Percentiles rank a stretch among this genome's conserved stretches.
phyloP scores from a whole-genome alignment of 2,329 filamentous ascomycete genomes.

The Periconia sp. region DNA sequence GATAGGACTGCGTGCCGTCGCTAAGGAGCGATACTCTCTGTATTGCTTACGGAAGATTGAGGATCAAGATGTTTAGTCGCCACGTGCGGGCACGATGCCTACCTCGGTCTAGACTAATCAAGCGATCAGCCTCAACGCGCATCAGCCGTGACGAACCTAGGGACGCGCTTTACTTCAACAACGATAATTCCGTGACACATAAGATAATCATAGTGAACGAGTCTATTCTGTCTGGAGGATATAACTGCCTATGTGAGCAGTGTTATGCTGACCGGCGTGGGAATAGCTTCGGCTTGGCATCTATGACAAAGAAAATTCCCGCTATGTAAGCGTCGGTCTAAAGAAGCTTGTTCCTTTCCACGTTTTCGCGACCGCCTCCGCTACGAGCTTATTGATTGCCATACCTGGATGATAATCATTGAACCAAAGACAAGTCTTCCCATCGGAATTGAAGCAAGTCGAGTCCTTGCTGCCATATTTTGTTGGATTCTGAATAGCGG shows the following conservation, averaged over 20 bases:
- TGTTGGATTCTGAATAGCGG: conserved; percentile 50
- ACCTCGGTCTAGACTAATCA: background rate
- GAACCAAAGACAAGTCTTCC: conserved; percentile 50
- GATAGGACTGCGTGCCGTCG: background rate
- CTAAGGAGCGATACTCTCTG: background rate
- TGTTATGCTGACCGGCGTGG: too few species aligned
- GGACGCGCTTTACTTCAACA: too few species aligned
- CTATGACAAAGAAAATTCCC: too few species aligned
- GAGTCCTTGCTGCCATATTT: conserved; percentile 53
- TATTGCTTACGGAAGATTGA: background rate
- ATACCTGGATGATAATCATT: conserved; percentile 6
- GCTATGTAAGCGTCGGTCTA: too few species aligned
- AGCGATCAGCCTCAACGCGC: too few species aligned
- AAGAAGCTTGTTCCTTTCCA: conserved; percentile 13
- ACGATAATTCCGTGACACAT: too few species aligned
- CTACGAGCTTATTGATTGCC: conserved; percentile 18
- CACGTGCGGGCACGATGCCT: background rate
- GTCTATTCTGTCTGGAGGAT: too few species aligned
- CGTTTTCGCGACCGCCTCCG: conserved; percentile 10
- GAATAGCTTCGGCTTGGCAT: too few species aligned
- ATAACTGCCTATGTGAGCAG: too few species aligned
- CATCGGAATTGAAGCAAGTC: conserved; percentile 51
- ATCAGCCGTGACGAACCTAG: too few species aligned
- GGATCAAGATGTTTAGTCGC: background rate
- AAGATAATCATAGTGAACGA: too few species aligned